These are phyloP conservation scores for Suaeda aralocaspica DNA, from an alignment of 148 eudicot species.

Conservation along the genomic window DNA sequence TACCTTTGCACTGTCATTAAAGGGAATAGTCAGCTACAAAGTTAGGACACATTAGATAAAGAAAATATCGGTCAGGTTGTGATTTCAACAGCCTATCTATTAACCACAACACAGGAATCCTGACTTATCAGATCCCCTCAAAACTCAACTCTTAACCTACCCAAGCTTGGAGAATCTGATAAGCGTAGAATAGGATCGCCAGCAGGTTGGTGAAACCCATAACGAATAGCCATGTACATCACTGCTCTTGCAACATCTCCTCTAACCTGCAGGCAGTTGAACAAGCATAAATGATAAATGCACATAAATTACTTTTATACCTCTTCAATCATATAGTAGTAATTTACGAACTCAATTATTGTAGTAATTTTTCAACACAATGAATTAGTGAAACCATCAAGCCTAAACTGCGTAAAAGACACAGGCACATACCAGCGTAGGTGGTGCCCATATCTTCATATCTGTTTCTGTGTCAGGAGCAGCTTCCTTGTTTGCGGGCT, in stretches of 20 bases:
- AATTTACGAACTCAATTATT: too few species aligned
- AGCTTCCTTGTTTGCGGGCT: conserved; percentile 55
- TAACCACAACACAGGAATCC: neutral
- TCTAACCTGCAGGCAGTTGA: conserved; percentile 36
- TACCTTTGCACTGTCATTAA: neutral
- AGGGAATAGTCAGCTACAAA: neutral
- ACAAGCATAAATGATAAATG: neutral
- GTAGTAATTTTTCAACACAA: too few species aligned
- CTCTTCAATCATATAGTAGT: too few species aligned
- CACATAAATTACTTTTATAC: neutral
- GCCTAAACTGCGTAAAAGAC: too few species aligned
- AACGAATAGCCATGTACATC: conserved; percentile 59
- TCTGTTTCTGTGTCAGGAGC: conserved; percentile 54
- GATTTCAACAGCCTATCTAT: neutral
- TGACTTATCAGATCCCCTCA: neutral
- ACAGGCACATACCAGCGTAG: conserved; percentile 29
- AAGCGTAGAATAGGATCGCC: conserved; percentile 41
- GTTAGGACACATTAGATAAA: neutral
- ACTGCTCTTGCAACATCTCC: conserved; percentile 60
- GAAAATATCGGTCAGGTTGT: neutral
- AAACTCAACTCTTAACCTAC: conserved; percentile 24
- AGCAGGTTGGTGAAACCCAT: conserved; percentile 40
- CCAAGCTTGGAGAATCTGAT: conserved; percentile 46
- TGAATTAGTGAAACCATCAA: too few species aligned
- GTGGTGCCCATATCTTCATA: conserved; percentile 49